Evolutionary conservation across 2,329 filamentous ascomycete genomes (phyloP), one percentile per base, ranked within the genome.

Genomic region (Cladobotryum mycophilum): DNA sequence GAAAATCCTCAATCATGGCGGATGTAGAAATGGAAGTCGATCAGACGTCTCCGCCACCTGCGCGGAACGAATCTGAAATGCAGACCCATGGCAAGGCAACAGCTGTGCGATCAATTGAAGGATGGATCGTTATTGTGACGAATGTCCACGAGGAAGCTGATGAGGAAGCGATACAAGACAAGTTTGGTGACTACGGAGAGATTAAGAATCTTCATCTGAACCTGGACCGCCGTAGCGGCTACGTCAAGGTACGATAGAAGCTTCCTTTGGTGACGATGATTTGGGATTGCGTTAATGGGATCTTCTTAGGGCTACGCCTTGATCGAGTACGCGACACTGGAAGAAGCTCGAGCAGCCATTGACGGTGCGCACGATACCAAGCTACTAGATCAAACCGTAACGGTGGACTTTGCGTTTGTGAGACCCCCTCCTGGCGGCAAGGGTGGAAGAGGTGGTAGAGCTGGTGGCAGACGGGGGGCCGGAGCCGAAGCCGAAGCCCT

Each of bases 161-260:
- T 60, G 88, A 93, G 70, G 88, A 93, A 72, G 84, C 88, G 42
- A 68, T 93, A 51, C 86, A 86, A 62, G 89, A 93, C 67, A 78
- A 83, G 67, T 93, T 93, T 67, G 86, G 82, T 62, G 88, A 93
- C 61, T 93, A 80, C 64, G 89, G 89, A 60, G 86, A 92, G 70
- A 89, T 93, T 63, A 90, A 90, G 77, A 93, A 93, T 64, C 66
- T 92, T 64, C 88, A 93, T 64, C 70, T 93, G 64, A 93, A 93
- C 64, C 73, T 93, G 55, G 88, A 93, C 66, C 77, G 88, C 48
- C 76, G 89, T 61, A 92, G 86, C 55, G 88, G 88, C 65, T 93
- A 92, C 63, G 88, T 92, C 60, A 93, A 93, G 85, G 88, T 88
- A 57, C 40, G 64, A 45, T 6, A 17, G 18, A 33, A 33, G 20